A percentile compares a stretch with the other conserved stretches of the same genome.
Conservation (phyloP, 2,329 filamentous ascomycete species). For the Cercospora sp. region DNA sequence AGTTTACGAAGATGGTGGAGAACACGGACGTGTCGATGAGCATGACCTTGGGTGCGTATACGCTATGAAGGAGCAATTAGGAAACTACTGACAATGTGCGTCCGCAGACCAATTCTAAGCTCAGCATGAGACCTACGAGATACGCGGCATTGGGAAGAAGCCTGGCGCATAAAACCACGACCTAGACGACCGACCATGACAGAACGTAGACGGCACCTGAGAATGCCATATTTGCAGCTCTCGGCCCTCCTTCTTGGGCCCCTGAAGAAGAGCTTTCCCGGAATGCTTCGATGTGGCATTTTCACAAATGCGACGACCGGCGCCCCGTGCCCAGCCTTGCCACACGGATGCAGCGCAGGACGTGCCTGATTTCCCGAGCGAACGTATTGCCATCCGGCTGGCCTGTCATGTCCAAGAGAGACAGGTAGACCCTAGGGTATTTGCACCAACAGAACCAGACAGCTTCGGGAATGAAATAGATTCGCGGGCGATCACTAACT, state of each 20-base stretch:
- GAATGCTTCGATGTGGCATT: neutral
- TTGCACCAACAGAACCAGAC: neutral
- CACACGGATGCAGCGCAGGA: neutral
- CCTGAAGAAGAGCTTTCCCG: neutral
- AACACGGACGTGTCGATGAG: constrained; percentile 74
- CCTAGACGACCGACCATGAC: neutral
- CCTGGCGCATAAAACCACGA: neutral
- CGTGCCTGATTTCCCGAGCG: neutral
- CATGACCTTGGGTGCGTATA: constrained; percentile 62
- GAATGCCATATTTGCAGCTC: neutral
- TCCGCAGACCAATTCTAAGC: constrained; percentile 27
- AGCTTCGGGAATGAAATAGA: constrained; percentile 1
- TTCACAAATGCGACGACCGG: neutral
- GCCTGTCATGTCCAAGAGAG: neutral
- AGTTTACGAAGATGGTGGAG: constrained; percentile 99
- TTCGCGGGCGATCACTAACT: neutral
- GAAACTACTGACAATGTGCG: neutral
- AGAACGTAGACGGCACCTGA: neutral
- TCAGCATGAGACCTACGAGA: constrained; percentile 15
- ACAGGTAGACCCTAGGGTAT: neutral
- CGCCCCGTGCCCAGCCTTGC: neutral
- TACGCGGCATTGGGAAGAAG: constrained; percentile 5
- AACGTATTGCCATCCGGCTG: no score
- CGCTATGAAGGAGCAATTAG: no score
- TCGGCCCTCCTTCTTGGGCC: neutral